Base-by-base conservation (phyloP, 139 green algal genomes). In the Zygnema circumcarinatum region DNA sequence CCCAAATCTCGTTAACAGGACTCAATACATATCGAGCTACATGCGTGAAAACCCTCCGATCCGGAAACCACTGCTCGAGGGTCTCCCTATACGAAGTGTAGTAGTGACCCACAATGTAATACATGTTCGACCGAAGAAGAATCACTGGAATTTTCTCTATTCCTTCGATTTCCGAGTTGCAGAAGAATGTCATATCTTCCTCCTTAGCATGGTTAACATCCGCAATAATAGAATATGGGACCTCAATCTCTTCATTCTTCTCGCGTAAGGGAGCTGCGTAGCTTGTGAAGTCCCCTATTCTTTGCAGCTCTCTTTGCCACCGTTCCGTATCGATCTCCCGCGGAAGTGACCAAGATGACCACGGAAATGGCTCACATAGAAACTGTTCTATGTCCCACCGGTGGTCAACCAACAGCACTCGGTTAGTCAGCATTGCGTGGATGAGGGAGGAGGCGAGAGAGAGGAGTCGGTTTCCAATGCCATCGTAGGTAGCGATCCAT, bases 351-450 rank as follows among this genome's bases (percentile, higher is more conserved):
- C 76, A 83, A 7, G 38, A 79, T 11, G 76, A 38, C 38, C 76
- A 42, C 40, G 47, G 76, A 52, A 83, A 83, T 11, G 76, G 76
- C 11, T 83, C 33, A 16, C 76, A 83, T 76, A 78, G 69, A 62
- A 62, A 62, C 69, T 16, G 35, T 52, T 83, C 76, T 3, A 38
- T 42, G 38, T 39, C 33, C 38, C 33, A 39, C 38, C 76, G 56
- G 52, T 42, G 76, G 32, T 38, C 32, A 11, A 83, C 32, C 41
- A 83, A 38, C 11, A 83, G 52, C 47, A 39, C 76, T 39, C 76
- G 32, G 7, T 81, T 76, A 3, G 76, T 83, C 76, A 83, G 16
- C 76, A 83, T 38, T 11, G 76, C 40, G 69, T 53, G 69, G 7
- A 39, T 7, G 7, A 83, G 75, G 11, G 76, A 42, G 7, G 76